Evolutionary conservation across 208 protist genomes (phyloP), one percentile per base, ranked within the genome.

Genomic region (Angomonas deanei): DNA sequence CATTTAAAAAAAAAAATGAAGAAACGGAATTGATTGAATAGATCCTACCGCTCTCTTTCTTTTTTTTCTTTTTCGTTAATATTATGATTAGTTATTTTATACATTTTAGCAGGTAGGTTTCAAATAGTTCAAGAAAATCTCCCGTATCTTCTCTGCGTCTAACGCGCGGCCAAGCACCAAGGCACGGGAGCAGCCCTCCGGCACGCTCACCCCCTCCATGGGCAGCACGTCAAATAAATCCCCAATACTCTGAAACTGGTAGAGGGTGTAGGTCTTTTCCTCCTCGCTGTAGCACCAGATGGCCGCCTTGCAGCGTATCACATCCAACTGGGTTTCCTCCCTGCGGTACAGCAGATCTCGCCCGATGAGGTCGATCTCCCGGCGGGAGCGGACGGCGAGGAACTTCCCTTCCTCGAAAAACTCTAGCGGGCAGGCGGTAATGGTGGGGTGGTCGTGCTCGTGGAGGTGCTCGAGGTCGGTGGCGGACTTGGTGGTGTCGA

Each of bases 241-340:
- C 0, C 89, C 89, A 49, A 95, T 95, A 62, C 75, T 84, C 68
- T 95, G 89, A 8, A 93, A 72, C 39, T 95, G 89, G 34, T 91
- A 61, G 3, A 92, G 73, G 10, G 76, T 73, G 76, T 84, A 87
- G 10, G 54, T 21, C 21, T 64, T 34, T 2, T 8, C n/a, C 13
- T 64, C 66, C n/a, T 67, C 66, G 33, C 68, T 60, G 56, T 70
- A 80, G 61, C 82, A 55, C 89, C 89, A 95, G 15, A 95, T 69
- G n/a, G 89, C 89, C 4, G 89, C 89, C 64, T 95, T 95, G 76
- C 84, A 95, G 21, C 89, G 86, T 48, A 95, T 74, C 53, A 93
- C 86, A 56, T 95, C 89, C 55, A 89, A 93, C 10, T 71, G 71
- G 28, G 77, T 60, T 46, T 90, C 74, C 50, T 86, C 80, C 17